Conservation (phyloP, 176 grass and related monocot genomes). For the Areca catechu region DNA sequence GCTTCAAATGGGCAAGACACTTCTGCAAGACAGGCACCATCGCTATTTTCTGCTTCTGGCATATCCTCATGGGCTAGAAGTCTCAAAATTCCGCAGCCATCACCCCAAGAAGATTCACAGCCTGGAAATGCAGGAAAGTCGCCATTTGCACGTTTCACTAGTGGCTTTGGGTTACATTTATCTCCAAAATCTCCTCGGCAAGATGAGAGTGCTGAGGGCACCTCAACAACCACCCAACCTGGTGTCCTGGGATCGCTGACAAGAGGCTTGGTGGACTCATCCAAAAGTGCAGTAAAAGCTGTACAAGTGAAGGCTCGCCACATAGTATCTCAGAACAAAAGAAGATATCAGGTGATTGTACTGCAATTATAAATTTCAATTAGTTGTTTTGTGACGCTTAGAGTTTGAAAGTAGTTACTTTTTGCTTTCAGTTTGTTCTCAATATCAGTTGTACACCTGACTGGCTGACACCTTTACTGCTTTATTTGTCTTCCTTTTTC, state of each 20-base stretch:
- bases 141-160: conserved; percentile 68
- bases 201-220: conserved; percentile 45
- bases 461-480: too few relatives aligned
- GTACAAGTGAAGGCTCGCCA: conserved; percentile 97
- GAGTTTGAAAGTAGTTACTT: too few relatives aligned
- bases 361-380: not conserved
- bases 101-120: conserved; percentile 48
- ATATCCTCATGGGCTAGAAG: conserved; percentile 91
- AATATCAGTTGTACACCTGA: too few relatives aligned
- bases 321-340: conserved; percentile 98
- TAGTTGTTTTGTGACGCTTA: too few relatives aligned
- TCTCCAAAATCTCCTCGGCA: conserved; percentile 61
- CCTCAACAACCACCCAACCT: conserved; percentile 38
- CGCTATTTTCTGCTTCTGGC: conserved; percentile 62
- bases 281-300: conserved; percentile 91
- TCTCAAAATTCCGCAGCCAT: conserved; percentile 74
- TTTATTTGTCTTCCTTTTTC: too few relatives aligned
- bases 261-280: conserved; percentile 83
- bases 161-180: conserved; percentile 56
- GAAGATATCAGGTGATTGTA: conserved; percentile 77
- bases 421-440: too few relatives aligned
- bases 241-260: conserved; percentile 89
- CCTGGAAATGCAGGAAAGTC: conserved; percentile 50
- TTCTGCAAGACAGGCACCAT: conserved; percentile 28
- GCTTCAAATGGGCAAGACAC: conserved; percentile 27